Percentiles rank a stretch among this genome's conserved stretches.
Conservation (phyloP, 2,329 filamentous ascomycete genomes). For the Metarhizium humberi region DNA sequence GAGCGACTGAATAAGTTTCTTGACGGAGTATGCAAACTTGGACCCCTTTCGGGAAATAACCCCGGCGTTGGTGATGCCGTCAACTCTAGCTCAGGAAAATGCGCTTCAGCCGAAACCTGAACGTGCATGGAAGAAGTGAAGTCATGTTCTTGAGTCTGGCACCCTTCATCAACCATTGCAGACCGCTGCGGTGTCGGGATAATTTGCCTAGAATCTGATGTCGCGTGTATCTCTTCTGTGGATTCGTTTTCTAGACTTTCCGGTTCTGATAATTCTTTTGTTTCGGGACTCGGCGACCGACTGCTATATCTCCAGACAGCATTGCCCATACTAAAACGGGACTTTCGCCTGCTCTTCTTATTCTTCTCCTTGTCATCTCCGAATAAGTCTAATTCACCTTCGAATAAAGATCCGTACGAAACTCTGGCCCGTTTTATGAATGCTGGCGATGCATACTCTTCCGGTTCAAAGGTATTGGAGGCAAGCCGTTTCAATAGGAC, state of each 20-base stretch:
- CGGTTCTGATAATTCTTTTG: constrained; percentile 23
- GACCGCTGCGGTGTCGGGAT: constrained; percentile 1
- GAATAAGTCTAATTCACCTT: constrained; percentile 57
- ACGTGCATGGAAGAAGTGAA: constrained; percentile 18
- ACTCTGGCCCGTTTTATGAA: constrained; percentile 65
- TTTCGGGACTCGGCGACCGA: constrained; percentile 61
- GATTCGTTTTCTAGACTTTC: constrained; percentile 11
- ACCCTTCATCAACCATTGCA: constrained; percentile 27
- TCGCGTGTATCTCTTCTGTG: constrained; percentile 4
- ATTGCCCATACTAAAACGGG: constrained; percentile 57
- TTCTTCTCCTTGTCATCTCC: constrained; percentile 45
- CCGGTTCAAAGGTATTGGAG: constrained; percentile 26
- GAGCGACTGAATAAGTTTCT: constrained; percentile 7
- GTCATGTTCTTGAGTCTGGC: constrained; percentile 22
- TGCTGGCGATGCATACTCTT: constrained; percentile 66
- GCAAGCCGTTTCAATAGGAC: constrained; percentile 24
- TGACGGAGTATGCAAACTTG: constrained; percentile 7
- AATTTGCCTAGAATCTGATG: too few species aligned
- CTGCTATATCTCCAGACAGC: constrained; percentile 67
- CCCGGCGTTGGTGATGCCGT: constrained; percentile 6
- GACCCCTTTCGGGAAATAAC: not conserved
- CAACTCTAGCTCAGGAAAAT: constrained; percentile 5
- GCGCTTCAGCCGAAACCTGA: constrained; percentile 19
- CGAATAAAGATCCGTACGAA: constrained; percentile 59
- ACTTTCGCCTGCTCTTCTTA: constrained; percentile 47